Evolutionary conservation across 2,329 filamentous ascomycete species (phyloP).

Genomic region (Chaetomiaceae sp.): DNA sequence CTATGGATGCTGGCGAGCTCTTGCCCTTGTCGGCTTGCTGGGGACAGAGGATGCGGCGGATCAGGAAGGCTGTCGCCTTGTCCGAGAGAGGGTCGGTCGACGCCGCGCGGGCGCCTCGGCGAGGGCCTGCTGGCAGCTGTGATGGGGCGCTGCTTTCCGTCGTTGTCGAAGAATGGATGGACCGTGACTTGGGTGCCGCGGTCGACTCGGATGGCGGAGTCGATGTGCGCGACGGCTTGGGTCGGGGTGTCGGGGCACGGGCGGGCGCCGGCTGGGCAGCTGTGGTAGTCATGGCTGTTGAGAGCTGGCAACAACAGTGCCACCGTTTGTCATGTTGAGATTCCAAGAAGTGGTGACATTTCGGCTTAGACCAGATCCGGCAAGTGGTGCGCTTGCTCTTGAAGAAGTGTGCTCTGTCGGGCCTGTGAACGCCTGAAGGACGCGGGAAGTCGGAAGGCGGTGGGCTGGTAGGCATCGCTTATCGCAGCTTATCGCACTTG

Average conservation of each 20-base stretch:
- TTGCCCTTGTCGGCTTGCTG: constrained; percentile 59
- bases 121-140: constrained; percentile 6
- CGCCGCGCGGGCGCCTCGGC: constrained; percentile 16
- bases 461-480: background rate
- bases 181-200: constrained; percentile 11
- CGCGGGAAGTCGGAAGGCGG: constrained; percentile 7
- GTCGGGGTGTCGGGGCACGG: constrained; percentile 20
- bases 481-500: constrained; percentile 4
- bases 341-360: background rate
- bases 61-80: constrained; percentile 72
- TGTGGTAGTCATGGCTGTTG: constrained; percentile 21
- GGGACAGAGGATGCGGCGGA: constrained; percentile 80
- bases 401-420: background rate
- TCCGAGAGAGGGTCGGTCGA: constrained; percentile 60
- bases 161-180: background rate
- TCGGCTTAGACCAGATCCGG: background rate
- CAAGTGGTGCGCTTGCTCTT: constrained; percentile 4
- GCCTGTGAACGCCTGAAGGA: background rate
- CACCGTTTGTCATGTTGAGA: constrained; percentile 6
- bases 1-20: constrained; percentile 56
- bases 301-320: constrained; percentile 1
- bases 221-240: constrained; percentile 22
- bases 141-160: constrained; percentile 1
- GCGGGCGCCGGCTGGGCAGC: constrained; percentile 19
- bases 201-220: constrained; percentile 27